Evolutionary conservation across 371 early-diverging fungal genomes (phyloP).

Genomic region (Mucor sp.): DNA sequence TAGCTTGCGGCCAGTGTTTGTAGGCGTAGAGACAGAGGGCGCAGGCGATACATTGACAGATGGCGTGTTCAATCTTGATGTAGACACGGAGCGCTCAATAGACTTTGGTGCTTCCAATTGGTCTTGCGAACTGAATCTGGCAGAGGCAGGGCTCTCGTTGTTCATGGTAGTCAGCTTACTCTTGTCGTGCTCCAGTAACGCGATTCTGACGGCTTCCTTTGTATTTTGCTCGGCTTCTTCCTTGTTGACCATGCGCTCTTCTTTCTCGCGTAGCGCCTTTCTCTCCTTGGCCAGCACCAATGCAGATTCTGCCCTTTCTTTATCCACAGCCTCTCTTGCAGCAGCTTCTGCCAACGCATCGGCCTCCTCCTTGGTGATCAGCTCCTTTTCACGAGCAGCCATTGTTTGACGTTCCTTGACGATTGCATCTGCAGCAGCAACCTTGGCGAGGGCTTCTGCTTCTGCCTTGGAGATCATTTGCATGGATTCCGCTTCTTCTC

Average conservation of each 20-base stretch:
- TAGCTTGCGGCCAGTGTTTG: slow-evolving; percentile 15
- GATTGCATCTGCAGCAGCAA: slow-evolving; percentile 31
- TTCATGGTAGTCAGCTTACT: not conserved
- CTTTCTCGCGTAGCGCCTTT: slow-evolving; percentile 23
- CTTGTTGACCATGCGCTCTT: slow-evolving; percentile 17
- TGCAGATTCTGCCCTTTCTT: slow-evolving; percentile 15
- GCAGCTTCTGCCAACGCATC: slow-evolving; percentile 15
- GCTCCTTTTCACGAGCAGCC: slow-evolving; percentile 26
- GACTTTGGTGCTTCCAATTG: not conserved
- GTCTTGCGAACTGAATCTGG: not conserved
- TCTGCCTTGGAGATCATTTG: slow-evolving; percentile 32
- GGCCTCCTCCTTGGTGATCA: slow-evolving; percentile 28
- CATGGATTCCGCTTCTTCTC: slow-evolving; percentile 18
- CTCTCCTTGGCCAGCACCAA: slow-evolving; percentile 15
- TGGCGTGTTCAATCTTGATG: slow-evolving; percentile 27
- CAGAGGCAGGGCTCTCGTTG: not conserved
- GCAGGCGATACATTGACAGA: slow-evolving; percentile 24
- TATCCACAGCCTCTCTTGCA: slow-evolving; percentile 18
- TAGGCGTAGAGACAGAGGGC: slow-evolving; percentile 33
- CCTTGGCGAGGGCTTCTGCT: slow-evolving; percentile 25
- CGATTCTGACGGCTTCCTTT: slow-evolving; percentile 13
- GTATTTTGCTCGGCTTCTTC: slow-evolving; percentile 19
- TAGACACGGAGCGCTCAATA: slow-evolving; percentile 30
- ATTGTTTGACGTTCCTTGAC: slow-evolving; percentile 31
- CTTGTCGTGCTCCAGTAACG: slow-evolving; percentile 14